phyloP scores from a whole-genome alignment of 1,139 yeast species.

The Hansenula sp. region DNA sequence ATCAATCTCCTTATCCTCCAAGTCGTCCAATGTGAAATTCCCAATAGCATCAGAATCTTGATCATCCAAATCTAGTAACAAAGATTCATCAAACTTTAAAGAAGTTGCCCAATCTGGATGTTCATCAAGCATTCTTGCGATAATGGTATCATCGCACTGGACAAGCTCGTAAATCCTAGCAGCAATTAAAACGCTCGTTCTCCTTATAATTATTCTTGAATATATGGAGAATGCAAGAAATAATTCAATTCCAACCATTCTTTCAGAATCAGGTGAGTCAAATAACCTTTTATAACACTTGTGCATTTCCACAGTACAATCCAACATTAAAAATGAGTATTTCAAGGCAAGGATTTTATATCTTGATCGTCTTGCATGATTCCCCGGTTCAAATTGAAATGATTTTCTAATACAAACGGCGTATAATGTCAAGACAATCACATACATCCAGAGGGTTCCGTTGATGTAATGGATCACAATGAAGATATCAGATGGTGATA shows the following conservation, averaged over 20 bases:
- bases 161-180: neutral
- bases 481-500: neutral
- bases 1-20: neutral
- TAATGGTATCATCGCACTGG: neutral
- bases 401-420: neutral
- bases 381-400: neutral
- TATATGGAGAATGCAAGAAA: neutral
- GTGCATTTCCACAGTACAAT: neutral
- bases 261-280: neutral
- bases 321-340: neutral
- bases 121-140: neutral
- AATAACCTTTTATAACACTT: neutral
- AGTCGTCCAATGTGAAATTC: neutral
- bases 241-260: neutral
- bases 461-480: neutral
- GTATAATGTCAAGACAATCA: neutral
- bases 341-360: neutral
- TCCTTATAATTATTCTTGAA: neutral
- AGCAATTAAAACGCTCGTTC: neutral
- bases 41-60: neutral
- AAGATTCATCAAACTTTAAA: neutral
- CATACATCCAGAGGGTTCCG: neutral
- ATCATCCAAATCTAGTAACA: no score
- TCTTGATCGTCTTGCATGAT: neutral
- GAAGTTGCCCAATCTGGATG: neutral